These are phyloP conservation scores for Forsythia suspensa DNA, from an alignment of 257 asterid species.

Conservation along the genomic window DNA sequence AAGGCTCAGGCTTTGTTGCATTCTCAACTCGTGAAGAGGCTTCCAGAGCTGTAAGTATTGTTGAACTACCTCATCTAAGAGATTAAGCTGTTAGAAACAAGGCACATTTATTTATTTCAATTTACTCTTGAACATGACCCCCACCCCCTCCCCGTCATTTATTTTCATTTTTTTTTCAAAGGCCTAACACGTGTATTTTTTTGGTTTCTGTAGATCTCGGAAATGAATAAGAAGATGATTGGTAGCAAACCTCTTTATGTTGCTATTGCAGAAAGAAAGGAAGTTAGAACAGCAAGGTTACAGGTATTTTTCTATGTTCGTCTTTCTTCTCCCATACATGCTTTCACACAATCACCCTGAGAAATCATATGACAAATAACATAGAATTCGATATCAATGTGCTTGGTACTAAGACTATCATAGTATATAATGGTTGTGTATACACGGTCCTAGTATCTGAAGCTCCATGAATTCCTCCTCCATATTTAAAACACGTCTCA, in stretches of 20 bases:
- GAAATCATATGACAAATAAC: background rate
- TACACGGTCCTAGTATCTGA: no score
- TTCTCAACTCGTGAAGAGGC: constrained; percentile 60
- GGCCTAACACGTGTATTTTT: background rate
- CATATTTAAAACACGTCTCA: no score
- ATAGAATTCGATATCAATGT: no score
- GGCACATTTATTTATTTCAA: background rate
- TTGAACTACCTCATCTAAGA: background rate
- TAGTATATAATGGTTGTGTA: background rate
- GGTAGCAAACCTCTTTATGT: constrained; percentile 50
- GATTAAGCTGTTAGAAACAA: background rate
- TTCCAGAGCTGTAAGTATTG: constrained; percentile 36
- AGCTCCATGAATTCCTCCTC: no score
- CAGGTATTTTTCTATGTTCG: constrained; percentile 33
- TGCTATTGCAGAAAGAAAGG: constrained; percentile 52
- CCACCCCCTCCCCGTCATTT: background rate
- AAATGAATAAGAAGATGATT: constrained; percentile 54
- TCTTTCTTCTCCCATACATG: background rate
- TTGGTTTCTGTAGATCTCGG: constrained; percentile 27
- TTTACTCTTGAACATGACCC: background rate
- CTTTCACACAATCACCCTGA: background rate
- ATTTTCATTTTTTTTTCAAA: background rate
- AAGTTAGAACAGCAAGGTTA: constrained; percentile 54
- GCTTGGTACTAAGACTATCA: background rate
- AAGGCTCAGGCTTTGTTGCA: constrained; percentile 69